Evolutionary conservation across 192 early-diverging fungal species (phyloP), one percentile per base, ranked within the genome.

Genomic region (Umbelopsis ramanniana): DNA sequence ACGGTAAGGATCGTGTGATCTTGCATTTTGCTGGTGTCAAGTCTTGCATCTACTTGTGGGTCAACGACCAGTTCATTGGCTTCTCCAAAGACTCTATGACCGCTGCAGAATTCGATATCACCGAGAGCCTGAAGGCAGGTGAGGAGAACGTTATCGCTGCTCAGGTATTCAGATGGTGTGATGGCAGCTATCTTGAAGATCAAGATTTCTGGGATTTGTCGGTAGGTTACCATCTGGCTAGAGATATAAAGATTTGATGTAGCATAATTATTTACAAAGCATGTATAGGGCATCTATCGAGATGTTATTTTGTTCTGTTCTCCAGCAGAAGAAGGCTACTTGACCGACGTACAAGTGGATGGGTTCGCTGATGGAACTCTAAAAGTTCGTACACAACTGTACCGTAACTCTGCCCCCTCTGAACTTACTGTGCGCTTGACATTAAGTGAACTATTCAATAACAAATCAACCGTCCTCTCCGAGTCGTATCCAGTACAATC

Each of bases 41-140:
- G 29, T 70, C 69, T 23, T 70, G 48, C 11, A 40, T 70, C 53
- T 70, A 48, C 38, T 19, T 70, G 11, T 70, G 69, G 69, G 69
- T 70, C 21, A 70, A 70, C 21, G 48, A 29, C 3, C n/a, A 70
- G 11, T 40, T 70, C n/a, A 46, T 70, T 52, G 69, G 69, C 21
- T 70, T 54, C 29, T 70, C 69, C 48, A 70, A 70, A 24, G 69
- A 70, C 33, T 70, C 69, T 22, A 70, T 70, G 69, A 70, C 47
- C 9, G 50, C 69, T 12, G 69, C 48, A 4, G 69, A 70, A 33
- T 70, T 70, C 15, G 69, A 70, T 33, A 70, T 70, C 17, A 70
- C 69, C 6, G 19, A 12, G 3, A 54, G 46, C 26, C 17, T 70
- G 6, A 43, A 46, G 4, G 46, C 45, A 17, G 69, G 69, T 11